Evolutionary conservation across 805 yeast species (phyloP), one percentile per base, ranked within the genome.

Genomic region (Pichia thaimueangensis): DNA sequence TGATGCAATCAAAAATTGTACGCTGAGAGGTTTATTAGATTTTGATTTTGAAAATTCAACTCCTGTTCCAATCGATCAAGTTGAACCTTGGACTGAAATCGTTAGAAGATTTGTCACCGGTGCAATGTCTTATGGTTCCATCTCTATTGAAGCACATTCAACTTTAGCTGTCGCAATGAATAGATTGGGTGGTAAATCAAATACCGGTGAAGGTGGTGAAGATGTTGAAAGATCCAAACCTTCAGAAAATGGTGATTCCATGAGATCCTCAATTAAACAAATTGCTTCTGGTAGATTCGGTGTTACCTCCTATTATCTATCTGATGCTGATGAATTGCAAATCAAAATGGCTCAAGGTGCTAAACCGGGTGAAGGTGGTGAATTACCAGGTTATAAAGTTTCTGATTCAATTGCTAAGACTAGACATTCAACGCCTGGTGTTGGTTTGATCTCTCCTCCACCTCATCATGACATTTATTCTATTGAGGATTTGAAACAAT

Each of bases 291-390:
- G 97, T 54, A 78, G 98, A 67, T 91, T 91, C 58, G 98, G 98
- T 72, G 98, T 91, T 39, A 91, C 98, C 4, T 87, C 97, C 3
- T 78, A 82, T 66, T 91, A 93, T 64, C 72, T 91, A 56, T 80
- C 96, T 29, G 97, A 91, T 67, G 95, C 97, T 33, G 97, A 91
- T 58, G 97, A 91, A 69, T 78, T 91, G 50, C 98, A 91, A 68
- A 93, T 91, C 65, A 91, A 91, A 70, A 88, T 91, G 89, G 97
- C 97, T 9, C 98, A 91, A 69, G 97, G 98, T 69, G 98, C 98
- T 42, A 91, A 91, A 68, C 97, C 97, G 10, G 98, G 97, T 70
- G 97, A 93, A 72, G 98, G 98, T 74, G 98, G 98, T 74, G 97
- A 93, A 67, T 73, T 88, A 53, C 96, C 96, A 29, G 96, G 95